Conservation (phyloP, 768 basidiomycete species). For the Tubosaeta sp. region DNA sequence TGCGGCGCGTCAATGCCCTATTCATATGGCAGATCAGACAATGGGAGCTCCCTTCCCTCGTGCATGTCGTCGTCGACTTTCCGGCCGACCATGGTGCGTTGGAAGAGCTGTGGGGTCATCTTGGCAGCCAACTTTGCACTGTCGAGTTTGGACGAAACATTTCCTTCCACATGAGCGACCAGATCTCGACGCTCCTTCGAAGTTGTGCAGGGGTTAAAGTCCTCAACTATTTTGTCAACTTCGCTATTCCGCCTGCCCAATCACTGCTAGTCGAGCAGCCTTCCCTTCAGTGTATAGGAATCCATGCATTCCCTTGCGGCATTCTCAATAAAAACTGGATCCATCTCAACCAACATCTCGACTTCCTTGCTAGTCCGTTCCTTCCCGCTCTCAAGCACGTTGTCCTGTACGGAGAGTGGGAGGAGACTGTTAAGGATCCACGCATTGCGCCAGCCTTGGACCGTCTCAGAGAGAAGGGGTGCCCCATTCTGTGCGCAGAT, state of each 20-base stretch:
- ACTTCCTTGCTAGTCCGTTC: slow-evolving; percentile 34
- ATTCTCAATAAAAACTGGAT: slow-evolving; percentile 35
- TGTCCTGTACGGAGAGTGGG: slow-evolving; percentile 54
- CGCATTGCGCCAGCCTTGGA: slow-evolving; percentile 33
- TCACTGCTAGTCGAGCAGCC: slow-evolving; percentile 20
- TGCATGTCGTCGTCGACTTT: slow-evolving; percentile 49
- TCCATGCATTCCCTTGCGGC: slow-evolving; percentile 47
- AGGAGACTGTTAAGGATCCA: slow-evolving; percentile 33
- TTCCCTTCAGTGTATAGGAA: slow-evolving; percentile 43
- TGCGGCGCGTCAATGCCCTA: slow-evolving; percentile 45
- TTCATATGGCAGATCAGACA: slow-evolving; percentile 45
- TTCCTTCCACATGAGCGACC: slow-evolving; percentile 48
- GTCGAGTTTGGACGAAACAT: slow-evolving; percentile 58
- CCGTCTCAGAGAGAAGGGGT: slow-evolving; percentile 32
- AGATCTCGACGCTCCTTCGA: slow-evolving; percentile 43
- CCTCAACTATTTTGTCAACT: slow-evolving; percentile 55
- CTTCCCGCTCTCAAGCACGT: slow-evolving; percentile 47
- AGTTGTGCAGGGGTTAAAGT: slow-evolving; percentile 43
- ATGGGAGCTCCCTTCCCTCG: slow-evolving; percentile 54
- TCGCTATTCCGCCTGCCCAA: slow-evolving; percentile 33
- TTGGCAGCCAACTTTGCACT: slow-evolving; percentile 46
- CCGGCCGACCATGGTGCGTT: slow-evolving; percentile 36
- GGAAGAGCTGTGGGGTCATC: slow-evolving; percentile 44
- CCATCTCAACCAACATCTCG: slow-evolving; percentile 40
- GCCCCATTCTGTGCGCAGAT: slow-evolving; percentile 23